These are phyloP conservation scores for Coemansia sp. DNA, from an alignment of 192 early-diverging fungal genomes.

Conservation along the genomic window DNA sequence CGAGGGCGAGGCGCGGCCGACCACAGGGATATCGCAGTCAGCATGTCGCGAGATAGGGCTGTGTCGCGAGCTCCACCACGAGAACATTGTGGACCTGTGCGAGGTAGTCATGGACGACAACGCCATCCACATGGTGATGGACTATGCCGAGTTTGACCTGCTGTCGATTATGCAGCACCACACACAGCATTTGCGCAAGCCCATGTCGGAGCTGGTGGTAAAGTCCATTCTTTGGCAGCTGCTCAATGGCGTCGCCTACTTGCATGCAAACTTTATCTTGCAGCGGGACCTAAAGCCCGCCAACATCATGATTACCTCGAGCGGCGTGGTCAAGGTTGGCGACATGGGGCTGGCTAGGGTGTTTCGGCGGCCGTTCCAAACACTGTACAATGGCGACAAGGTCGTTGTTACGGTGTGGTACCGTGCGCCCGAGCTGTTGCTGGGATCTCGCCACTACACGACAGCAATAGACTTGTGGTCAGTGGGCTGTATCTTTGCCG, in stretches of 20 bases:
- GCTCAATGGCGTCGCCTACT: conserved; percentile 80
- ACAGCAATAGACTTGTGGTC: conserved; percentile 76
- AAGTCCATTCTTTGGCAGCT: conserved; percentile 91
- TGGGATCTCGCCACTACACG: conserved; percentile 87
- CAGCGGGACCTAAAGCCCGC: conserved; percentile 94
- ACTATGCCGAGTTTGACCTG: conserved; percentile 93
- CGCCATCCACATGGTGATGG: conserved; percentile 95
- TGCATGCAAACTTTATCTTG: conserved; percentile 82
- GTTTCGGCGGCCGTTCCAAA: conserved; percentile 68
- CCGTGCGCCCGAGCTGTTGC: conserved; percentile 85
- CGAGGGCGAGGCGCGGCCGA: conserved; percentile 70
- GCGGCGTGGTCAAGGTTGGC: conserved; percentile 91
- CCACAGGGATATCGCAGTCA: conserved; percentile 86
- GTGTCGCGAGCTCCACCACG: conserved; percentile 85
- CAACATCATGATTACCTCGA: conserved; percentile 84
- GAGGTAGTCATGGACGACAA: conserved; percentile 92
- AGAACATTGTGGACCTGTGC: conserved; percentile 81
- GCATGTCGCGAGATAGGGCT: conserved; percentile 92
- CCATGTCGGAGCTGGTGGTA: conserved; percentile 76
- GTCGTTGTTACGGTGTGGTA: conserved; percentile 98
- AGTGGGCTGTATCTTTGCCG: conserved; percentile 92
- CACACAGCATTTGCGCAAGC: conserved; percentile 70
- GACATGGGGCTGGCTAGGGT: conserved; percentile 89
- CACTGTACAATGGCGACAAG: conserved; percentile 80
- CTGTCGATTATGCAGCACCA: conserved; percentile 90